Base-by-base conservation (phyloP, 441 rosid species). In the Pelargonium australe region DNA sequence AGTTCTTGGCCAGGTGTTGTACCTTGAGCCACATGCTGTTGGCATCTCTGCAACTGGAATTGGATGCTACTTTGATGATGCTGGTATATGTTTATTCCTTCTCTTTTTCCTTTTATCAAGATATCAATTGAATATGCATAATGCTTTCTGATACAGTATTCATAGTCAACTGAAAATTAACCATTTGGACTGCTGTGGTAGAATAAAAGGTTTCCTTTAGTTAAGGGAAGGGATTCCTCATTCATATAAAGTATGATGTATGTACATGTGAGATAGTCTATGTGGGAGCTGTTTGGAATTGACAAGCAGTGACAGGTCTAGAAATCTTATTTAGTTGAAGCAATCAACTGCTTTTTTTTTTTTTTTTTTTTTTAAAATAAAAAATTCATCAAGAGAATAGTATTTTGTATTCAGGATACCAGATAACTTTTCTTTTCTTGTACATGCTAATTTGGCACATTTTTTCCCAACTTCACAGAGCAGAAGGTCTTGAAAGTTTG, bases 41-140 rank as follows among this genome's bases (percentile, higher is more conserved):
- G 86, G 89, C 71, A 78, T 89, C 43, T 91, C 97, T 25, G 91
- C 97, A 25, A 88, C 96, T 0, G 95, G 85, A 68, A 91, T 85
- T 7, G 96, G 97, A 62, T 89, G 97, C 82, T 92, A 82, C 81
- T 92, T 92, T 7, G 97, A 92, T 81, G 96, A 92, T 78, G 91
- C 97, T 17, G 87, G 92, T 87, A 77, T 58, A 72, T 66, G 55
- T 14, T 41, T 5, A 53, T 74, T 40, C 40, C 34, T 34, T 68
- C 16, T 16, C 34, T 25, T 41, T 55, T 8, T 0, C 61, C 14
- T 49, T 34, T 11, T 47, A 16, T 47, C 31, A 45, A 53, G 60
- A 53, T 53, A 16, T 53, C 10, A 53, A 14, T 14, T 5, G 17
- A 13, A 9, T 53, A 5, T 53, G 60, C 60, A 43, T 16, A 2